phyloP scores from a whole-genome alignment of 2,329 filamentous ascomycete genomes.

The Orbilia javanica region DNA sequence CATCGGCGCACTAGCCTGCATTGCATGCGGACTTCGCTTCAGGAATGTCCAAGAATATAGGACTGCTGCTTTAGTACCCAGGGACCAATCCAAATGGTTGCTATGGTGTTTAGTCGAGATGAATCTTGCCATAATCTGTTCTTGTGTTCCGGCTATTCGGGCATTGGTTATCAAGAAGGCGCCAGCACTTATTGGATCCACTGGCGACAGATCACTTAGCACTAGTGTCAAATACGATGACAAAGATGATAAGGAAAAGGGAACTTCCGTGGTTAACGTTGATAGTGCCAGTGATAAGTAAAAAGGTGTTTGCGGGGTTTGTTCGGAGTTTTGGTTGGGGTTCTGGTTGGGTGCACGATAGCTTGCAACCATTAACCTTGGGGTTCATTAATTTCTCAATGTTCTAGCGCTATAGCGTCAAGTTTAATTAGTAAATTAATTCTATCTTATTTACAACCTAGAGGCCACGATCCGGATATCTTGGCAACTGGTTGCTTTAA shows the following conservation, averaged over 20 bases:
- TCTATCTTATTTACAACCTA: not conserved
- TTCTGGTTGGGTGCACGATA: not conserved
- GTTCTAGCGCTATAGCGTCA: not conserved
- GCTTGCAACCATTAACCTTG: too few relatives aligned
- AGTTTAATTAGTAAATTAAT: too few relatives aligned
- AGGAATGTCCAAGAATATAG: slow-evolving; percentile 26
- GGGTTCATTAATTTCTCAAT: not conserved
- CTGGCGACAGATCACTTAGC: slow-evolving; percentile 1
- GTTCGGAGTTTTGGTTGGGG: not conserved
- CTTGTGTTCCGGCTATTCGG: slow-evolving; percentile 39
- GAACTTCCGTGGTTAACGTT: slow-evolving; percentile 8
- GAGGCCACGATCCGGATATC: not conserved
- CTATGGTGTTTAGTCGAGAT: slow-evolving; percentile 36
- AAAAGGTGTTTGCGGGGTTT: not conserved
- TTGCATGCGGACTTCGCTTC: slow-evolving; percentile 38
- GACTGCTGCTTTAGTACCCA: not conserved
- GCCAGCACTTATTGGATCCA: slow-evolving; percentile 26
- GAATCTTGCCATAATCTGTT: slow-evolving; percentile 37
- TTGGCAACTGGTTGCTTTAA: not conserved
- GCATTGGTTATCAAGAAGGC: slow-evolving; percentile 33
- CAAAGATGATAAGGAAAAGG: slow-evolving; percentile 34
- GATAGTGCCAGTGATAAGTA: slow-evolving; percentile 15
- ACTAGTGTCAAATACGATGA: slow-evolving; percentile 12
- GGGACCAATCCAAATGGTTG: slow-evolving; percentile 29
- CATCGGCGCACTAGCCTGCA: slow-evolving; percentile 27